These are phyloP conservation scores for Byssothecium circinans DNA, from an alignment of 2,329 filamentous ascomycete genomes.

Conservation along the genomic window DNA sequence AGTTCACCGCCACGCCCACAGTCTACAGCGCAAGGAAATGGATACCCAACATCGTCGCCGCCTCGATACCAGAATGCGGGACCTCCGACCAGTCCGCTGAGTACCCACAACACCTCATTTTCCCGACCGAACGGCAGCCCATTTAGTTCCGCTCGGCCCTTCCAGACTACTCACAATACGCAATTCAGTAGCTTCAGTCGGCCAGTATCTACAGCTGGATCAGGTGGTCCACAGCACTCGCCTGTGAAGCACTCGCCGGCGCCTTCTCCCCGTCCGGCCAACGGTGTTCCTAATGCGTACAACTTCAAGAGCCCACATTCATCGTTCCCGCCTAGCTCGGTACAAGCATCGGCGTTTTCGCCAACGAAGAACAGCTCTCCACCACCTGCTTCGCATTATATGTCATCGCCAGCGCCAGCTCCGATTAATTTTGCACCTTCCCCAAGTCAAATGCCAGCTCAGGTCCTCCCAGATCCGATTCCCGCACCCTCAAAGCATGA, in stretches of 20 bases:
- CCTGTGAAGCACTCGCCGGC: conserved; percentile 41
- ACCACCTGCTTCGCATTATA: conserved; percentile 36
- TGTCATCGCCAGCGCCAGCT: conserved; percentile 32
- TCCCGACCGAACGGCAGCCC: conserved; percentile 33
- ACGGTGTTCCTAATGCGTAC: conserved; percentile 33
- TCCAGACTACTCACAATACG: conserved; percentile 17
- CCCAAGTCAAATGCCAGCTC: conserved; percentile 34
- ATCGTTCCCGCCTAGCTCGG: conserved; percentile 47
- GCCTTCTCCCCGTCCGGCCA: conserved; percentile 38
- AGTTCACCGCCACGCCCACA: conserved; percentile 30
- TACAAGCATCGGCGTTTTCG: conserved; percentile 39
- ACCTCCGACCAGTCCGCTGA: conserved; percentile 30
- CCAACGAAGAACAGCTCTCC: conserved; percentile 45
- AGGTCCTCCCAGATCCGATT: conserved; percentile 39
- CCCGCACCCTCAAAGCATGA: conserved; percentile 54
- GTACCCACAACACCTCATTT: conserved; percentile 25
- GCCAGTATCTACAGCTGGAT: conserved; percentile 32
- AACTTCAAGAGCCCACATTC: conserved; percentile 49
- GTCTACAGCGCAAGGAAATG: conserved; percentile 23
- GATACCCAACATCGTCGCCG: conserved; percentile 36
- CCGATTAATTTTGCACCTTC: conserved; percentile 31
- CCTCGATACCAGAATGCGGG: conserved; percentile 34
- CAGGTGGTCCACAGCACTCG: conserved; percentile 23
- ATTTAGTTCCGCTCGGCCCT: conserved; percentile 27
- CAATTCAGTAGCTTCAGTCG: conserved; percentile 35